A percentile compares a stretch with the other conserved stretches of the same genome.
Conservation (phyloP, 441 rosid species). For the Kokia cookei region DNA sequence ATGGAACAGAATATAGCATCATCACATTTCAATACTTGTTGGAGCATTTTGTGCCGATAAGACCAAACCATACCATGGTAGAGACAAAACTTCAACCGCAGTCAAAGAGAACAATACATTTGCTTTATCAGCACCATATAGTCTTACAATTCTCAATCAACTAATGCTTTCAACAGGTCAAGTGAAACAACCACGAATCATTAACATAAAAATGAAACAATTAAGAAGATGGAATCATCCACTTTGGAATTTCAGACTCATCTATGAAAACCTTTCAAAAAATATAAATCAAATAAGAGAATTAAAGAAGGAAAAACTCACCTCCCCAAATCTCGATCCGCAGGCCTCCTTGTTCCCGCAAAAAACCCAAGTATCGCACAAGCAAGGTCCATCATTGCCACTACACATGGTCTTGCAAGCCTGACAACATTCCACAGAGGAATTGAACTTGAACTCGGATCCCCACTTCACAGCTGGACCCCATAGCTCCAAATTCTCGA, state of each 20-base stretch:
- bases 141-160: neutral
- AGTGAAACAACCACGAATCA: neutral
- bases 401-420: slow-evolving; percentile 89
- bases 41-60: too few species aligned
- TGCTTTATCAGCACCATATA: too few species aligned
- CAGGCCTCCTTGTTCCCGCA: slow-evolving; percentile 74
- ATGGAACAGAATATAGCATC: neutral
- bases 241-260: neutral
- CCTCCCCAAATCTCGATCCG: slow-evolving; percentile 90
- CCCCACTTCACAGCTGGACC: slow-evolving; percentile 98
- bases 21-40: neutral
- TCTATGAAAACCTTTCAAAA: neutral
- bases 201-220: neutral
- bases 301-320: slow-evolving; percentile 20
- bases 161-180: neutral
- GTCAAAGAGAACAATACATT: too few species aligned
- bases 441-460: slow-evolving; percentile 71
- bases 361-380: slow-evolving; percentile 93
- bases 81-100: too few species aligned
- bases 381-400: slow-evolving; percentile 82
- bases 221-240: neutral
- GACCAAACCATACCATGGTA: too few species aligned
- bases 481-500: slow-evolving; percentile 85
- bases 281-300: neutral
- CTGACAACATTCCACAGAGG: slow-evolving; percentile 63